Percentiles rank a stretch among this genome's conserved stretches.
These are phyloP conservation scores for Fusarium compactum DNA, from an alignment of 2,329 filamentous ascomycete genomes.

Conservation along the genomic window DNA sequence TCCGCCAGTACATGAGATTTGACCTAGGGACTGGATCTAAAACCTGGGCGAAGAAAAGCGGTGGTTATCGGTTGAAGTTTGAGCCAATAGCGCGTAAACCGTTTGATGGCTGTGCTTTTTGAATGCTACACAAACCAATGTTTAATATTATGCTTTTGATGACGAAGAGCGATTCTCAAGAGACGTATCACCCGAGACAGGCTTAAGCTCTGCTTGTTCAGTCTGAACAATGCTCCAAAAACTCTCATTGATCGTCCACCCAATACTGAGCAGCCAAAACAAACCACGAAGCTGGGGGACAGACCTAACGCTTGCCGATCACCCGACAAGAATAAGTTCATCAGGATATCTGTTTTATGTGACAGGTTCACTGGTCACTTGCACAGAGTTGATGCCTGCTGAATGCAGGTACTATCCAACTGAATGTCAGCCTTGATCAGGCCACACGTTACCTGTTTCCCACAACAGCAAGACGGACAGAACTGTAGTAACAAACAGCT, in stretches of 20 bases:
- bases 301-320: background rate
- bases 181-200: background rate
- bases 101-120: too few species aligned
- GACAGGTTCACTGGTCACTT: background rate
- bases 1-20: background rate
- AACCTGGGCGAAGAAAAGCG: fast-evolving
- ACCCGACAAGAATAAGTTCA: background rate
- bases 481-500: background rate
- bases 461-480: background rate
- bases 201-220: fast-evolving
- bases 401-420: background rate
- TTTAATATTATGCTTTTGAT: background rate
- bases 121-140: background rate
- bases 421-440: background rate
- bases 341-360: background rate
- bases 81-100: fast-evolving
- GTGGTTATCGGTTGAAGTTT: background rate
- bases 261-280: background rate
- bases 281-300: background rate
- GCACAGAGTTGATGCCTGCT: background rate
- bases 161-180: fast-evolving
- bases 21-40: background rate
- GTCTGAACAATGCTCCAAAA: background rate
- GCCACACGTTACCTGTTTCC: fast-evolving
- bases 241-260: too few species aligned